Base-by-base conservation (phyloP, 495 filamentous ascomycete genomes). In the Penicillium mononematosum region DNA sequence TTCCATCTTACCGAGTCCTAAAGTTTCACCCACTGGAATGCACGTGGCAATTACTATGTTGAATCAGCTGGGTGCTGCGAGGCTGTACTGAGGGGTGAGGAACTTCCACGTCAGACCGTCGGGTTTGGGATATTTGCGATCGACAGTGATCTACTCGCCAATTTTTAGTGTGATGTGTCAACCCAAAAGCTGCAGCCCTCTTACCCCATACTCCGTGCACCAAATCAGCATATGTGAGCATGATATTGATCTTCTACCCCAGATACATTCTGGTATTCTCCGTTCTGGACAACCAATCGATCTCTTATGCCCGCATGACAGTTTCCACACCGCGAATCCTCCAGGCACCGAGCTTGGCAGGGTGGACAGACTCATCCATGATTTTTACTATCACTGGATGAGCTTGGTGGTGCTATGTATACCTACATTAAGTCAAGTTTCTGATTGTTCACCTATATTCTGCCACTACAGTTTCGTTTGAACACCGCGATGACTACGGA, bases 301-400 rank as follows among this genome's bases (percentile, higher is more conserved):
- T 31, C 29, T 20, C 27, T 10, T 29, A 31, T 47, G 45, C 19
- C 17, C 36, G 7, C 4, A 34, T 11, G 25, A 17, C 22, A 38
- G 16, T 36, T 25, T 16, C 25, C 22, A 6, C 32, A 39, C 10
- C 17, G 14, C 12, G 5, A 32, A 34, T 42, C 24, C 50, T 53
- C 27, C 50, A 53, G 25, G 50, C n/a, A 44, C 50, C 20, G 17
- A 53, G 25, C 50, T 44, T 53, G 39, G 39, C 16, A 36, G 29
- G 45, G 29, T 47, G 19, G 25, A 32, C 38, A 10, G 25, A n/a
- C 9, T 8, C 50, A 52, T 41, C 9, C 24, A 27, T 20, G 3
- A 39, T 9, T 4, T 29, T 27, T 17, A 27, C 36, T 51, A 8
- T 25, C 49, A 43, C 3, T 17, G 8, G 16, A 43, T 3, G 16